Conservation (phyloP, 1,284 basidiomycete species). For the Pseudozyma tsukubaensis region DNA sequence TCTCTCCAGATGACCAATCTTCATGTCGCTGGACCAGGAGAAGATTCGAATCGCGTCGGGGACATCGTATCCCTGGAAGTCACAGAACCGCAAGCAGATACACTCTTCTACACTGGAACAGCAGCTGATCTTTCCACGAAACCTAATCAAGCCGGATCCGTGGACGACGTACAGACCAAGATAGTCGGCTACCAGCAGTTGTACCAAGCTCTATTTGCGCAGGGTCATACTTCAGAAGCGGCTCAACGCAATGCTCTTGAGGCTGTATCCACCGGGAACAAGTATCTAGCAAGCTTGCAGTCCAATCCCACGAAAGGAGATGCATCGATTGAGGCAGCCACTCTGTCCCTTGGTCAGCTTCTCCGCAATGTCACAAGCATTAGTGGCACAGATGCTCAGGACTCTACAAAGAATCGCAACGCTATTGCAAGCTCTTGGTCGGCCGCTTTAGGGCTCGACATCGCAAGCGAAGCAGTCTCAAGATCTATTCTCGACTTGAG, state of each 20-base stretch:
- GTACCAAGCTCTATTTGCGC: slow-evolving; percentile 10
- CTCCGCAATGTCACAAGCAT: neutral
- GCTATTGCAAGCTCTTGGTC: slow-evolving; percentile 7
- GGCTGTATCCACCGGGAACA: too few relatives aligned
- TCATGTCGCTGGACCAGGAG: neutral
- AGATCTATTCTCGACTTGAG: slow-evolving; percentile 17
- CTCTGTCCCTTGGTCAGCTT: slow-evolving; percentile 15
- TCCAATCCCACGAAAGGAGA: neutral
- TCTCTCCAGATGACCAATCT: slow-evolving; percentile 1
- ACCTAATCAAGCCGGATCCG: neutral
- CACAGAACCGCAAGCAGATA: slow-evolving; percentile 5
- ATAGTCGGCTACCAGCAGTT: slow-evolving; percentile 11
- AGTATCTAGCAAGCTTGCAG: neutral
- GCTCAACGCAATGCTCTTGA: neutral
- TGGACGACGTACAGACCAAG: slow-evolving; percentile 21
- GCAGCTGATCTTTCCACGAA: neutral
- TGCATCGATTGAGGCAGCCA: slow-evolving; percentile 11
- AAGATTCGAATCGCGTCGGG: neutral
- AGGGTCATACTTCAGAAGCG: neutral
- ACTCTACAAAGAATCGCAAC: too few relatives aligned
- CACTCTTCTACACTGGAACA: slow-evolving; percentile 10
- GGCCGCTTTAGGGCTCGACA: neutral
- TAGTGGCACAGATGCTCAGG: neutral
- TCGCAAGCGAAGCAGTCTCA: neutral
- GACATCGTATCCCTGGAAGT: slow-evolving; percentile 1